phyloP scores from a whole-genome alignment of 2,329 filamentous ascomycete species.

The Penicillium vulpinum region DNA sequence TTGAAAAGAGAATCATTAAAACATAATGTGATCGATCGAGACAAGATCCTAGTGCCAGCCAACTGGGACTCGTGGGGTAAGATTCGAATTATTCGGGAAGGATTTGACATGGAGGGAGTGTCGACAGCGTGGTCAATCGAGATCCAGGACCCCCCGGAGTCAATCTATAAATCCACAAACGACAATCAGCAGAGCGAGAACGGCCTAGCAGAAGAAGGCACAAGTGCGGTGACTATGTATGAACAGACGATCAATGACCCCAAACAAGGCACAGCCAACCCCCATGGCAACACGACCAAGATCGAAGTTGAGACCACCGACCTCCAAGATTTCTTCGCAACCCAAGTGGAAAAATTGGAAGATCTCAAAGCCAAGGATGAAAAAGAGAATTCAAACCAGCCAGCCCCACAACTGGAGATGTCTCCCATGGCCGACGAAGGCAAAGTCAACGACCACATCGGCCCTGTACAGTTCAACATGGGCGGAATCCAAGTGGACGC shows the following conservation, averaged over 20 bases:
- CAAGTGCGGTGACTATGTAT: slow-evolving; percentile 69
- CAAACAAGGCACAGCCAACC: slow-evolving; percentile 59
- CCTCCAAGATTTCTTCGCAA: slow-evolving; percentile 73
- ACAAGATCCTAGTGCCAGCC: slow-evolving; percentile 89
- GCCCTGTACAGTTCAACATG: slow-evolving; percentile 96
- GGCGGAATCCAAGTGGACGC: slow-evolving; percentile 95
- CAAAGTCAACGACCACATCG: slow-evolving; percentile 74
- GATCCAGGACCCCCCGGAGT: slow-evolving; percentile 59
- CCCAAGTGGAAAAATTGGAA: slow-evolving; percentile 76
- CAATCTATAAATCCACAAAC: slow-evolving; percentile 26
- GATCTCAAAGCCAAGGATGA: slow-evolving; percentile 59
- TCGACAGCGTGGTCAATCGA: slow-evolving; percentile 85
- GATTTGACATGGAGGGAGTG: slow-evolving; percentile 85
- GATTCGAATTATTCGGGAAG: slow-evolving; percentile 86
- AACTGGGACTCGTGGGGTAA: slow-evolving; percentile 99
- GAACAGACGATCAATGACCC: slow-evolving; percentile 79
- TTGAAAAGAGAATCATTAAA: slow-evolving; percentile 76
- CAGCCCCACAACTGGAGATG: slow-evolving; percentile 38
- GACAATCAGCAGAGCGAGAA: slow-evolving; percentile 26
- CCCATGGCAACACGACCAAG: slow-evolving; percentile 46
- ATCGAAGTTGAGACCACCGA: slow-evolving; percentile 68
- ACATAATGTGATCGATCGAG: slow-evolving; percentile 88
- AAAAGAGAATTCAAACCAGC: slow-evolving; percentile 40
- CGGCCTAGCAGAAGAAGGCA: slow-evolving; percentile 35
- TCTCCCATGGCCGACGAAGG: slow-evolving; percentile 40